These are phyloP conservation scores for Scheffersomyces stipitis DNA, from an alignment of 805 yeast genomes.

Conservation along the genomic window DNA sequence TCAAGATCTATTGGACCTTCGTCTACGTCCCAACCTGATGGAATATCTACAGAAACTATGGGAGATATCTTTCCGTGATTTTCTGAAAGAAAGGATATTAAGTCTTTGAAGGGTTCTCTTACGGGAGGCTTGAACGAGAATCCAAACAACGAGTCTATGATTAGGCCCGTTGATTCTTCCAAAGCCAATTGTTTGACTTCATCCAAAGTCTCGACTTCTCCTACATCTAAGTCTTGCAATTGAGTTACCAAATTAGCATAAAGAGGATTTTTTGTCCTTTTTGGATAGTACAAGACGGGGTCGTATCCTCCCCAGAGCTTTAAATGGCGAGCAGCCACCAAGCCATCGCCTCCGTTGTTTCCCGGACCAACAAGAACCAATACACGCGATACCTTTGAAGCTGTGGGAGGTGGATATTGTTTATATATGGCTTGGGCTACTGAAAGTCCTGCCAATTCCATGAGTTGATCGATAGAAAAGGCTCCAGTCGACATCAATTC, in stretches of 20 bases:
- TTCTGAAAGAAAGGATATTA: slow-evolving; percentile 25
- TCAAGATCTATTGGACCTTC: slow-evolving; percentile 59
- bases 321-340: slow-evolving; percentile 92
- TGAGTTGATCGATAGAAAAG: slow-evolving; percentile 80
- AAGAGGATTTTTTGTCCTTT: slow-evolving; percentile 52
- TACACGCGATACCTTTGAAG: slow-evolving; percentile 32
- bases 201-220: slow-evolving; percentile 46
- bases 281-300: slow-evolving; percentile 82
- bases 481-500: slow-evolving; percentile 87
- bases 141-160: slow-evolving; percentile 86
- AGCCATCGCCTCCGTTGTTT: slow-evolving; percentile 95
- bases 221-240: slow-evolving; percentile 61
- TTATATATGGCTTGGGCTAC: slow-evolving; percentile 84
- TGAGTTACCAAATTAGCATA: slow-evolving; percentile 66
- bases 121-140: slow-evolving; percentile 91
- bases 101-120: slow-evolving; percentile 68
- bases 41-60: slow-evolving; percentile 82
- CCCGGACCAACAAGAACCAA: slow-evolving; percentile 91
- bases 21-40: slow-evolving; percentile 98
- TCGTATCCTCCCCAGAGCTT: slow-evolving; percentile 69
- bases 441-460: slow-evolving; percentile 95
- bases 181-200: slow-evolving; percentile 32
- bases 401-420: slow-evolving; percentile 54
- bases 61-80: slow-evolving; percentile 51
- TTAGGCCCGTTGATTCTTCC: slow-evolving; percentile 11